These are phyloP conservation scores for Hortiboletus campestris DNA, from an alignment of 768 basidiomycete genomes.

Conservation along the genomic window DNA sequence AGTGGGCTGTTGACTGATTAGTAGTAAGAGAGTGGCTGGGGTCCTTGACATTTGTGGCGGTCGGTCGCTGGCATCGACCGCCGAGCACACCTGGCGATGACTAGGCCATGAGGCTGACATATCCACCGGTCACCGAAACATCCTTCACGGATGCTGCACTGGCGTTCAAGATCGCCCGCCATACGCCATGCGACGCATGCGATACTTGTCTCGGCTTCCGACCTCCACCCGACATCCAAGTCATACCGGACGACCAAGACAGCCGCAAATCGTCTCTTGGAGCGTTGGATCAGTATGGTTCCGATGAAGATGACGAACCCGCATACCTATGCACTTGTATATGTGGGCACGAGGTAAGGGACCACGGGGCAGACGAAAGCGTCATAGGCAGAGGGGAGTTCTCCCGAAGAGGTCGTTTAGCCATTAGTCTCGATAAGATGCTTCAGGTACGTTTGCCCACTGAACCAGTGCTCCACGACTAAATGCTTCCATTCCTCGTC, in stretches of 20 bases:
- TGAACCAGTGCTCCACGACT: constrained; percentile 6
- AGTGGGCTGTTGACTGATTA: neutral
- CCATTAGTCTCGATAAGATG: constrained; percentile 77
- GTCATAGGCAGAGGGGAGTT: constrained; percentile 62
- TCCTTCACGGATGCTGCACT: constrained; percentile 49
- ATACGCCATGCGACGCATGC: constrained; percentile 69
- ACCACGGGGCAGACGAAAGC: constrained; percentile 65
- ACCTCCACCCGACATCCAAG: constrained; percentile 55
- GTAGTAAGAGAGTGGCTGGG: constrained; percentile 1
- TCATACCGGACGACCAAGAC: constrained; percentile 52
- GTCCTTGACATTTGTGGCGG: neutral
- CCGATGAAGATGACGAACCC: constrained; percentile 62
- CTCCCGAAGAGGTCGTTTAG: constrained; percentile 68
- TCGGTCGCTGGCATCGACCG: neutral
- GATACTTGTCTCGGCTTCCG: constrained; percentile 65
- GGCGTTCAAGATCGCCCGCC: constrained; percentile 79
- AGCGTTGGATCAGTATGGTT: constrained; percentile 63
- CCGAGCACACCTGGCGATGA: too few relatives aligned
- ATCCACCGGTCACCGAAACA: constrained; percentile 59
- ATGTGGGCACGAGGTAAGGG: constrained; percentile 64
- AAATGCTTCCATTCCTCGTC: constrained; percentile 12
- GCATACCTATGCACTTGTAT: constrained; percentile 59
- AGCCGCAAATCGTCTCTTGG: constrained; percentile 47
- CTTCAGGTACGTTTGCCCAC: constrained; percentile 54
- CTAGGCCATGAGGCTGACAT: constrained; percentile 56